Conservation (phyloP, 495 filamentous ascomycete genomes). For the Penicillium bialowiezense region DNA sequence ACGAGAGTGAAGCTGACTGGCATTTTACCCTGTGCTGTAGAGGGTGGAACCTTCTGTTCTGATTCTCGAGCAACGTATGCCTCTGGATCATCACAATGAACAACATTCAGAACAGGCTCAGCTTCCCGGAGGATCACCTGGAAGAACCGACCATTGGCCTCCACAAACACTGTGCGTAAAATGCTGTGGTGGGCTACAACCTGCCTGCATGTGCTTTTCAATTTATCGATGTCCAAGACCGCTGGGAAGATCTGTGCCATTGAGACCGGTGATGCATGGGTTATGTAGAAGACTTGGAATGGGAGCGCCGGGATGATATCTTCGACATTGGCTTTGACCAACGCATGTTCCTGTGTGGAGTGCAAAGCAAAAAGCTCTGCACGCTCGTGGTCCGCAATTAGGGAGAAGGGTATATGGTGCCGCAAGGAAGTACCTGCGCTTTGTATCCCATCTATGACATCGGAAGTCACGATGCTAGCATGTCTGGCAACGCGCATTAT, state of each 20-base stretch:
- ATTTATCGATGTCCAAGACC: neutral
- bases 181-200: neutral
- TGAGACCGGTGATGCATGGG: constrained; percentile 8
- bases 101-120: neutral
- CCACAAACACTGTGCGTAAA: neutral
- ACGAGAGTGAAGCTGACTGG: neutral
- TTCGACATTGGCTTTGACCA: constrained; percentile 2
- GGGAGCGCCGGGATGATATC: constrained; percentile 15
- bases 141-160: neutral
- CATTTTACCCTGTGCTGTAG: neutral
- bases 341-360: neutral
- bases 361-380: neutral
- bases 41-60: neutral
- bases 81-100: neutral
- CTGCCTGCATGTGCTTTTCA: constrained; percentile 1
- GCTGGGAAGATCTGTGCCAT: constrained; percentile 1
- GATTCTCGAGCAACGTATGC: neutral
- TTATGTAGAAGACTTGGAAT: constrained; percentile 19
- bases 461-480: too few relatives aligned
- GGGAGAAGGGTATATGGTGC: constrained; percentile 11
- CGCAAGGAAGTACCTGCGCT: too few relatives aligned
- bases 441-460: too few relatives aligned
- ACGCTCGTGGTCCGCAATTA: constrained; percentile 4
- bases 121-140: neutral
- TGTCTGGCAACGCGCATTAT: too few relatives aligned